A percentile compares a stretch with the other conserved stretches of the same genome.
These are phyloP conservation scores for Dothiorella sarmentorum DNA, from an alignment of 2,329 filamentous ascomycete species.

Conservation along the genomic window DNA sequence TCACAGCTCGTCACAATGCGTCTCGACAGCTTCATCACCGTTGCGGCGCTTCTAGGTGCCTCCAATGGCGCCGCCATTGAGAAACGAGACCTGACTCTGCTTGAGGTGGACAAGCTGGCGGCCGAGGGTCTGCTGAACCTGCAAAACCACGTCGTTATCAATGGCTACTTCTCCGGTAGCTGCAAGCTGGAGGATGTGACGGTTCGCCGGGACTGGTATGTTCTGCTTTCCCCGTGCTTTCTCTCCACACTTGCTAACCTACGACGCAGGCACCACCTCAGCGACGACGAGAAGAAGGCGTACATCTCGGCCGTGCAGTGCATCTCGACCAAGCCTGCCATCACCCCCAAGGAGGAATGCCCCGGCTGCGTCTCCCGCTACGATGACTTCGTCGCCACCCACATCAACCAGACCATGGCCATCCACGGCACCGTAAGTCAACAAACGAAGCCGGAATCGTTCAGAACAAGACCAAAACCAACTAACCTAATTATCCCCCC, in stretches of 20 bases:
- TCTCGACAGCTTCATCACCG: background rate
- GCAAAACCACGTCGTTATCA: slow-evolving; percentile 25
- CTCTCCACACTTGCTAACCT: slow-evolving; percentile 8
- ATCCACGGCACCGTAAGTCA: slow-evolving; percentile 34
- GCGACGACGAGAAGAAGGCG: slow-evolving; percentile 29
- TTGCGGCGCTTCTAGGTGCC: background rate
- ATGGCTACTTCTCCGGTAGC: slow-evolving; percentile 26
- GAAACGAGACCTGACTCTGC: background rate
- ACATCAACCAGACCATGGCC: slow-evolving; percentile 33
- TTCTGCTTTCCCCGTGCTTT: background rate
- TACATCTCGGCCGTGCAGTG: slow-evolving; percentile 39
- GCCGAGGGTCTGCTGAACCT: slow-evolving; percentile 34
- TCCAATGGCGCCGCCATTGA: slow-evolving; percentile 2
- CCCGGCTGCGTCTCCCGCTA: slow-evolving; percentile 34
- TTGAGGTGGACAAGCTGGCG: slow-evolving; percentile 33
- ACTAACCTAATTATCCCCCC: slow-evolving; percentile 7
- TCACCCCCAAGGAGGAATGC: slow-evolving; percentile 27
- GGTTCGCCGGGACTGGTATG: slow-evolving; percentile 45
- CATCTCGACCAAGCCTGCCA: slow-evolving; percentile 28
- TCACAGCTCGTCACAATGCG: background rate
- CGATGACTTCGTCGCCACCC: slow-evolving; percentile 38
- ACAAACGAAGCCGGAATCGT: no score
- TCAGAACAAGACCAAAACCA: background rate
- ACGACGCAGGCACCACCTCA: slow-evolving; percentile 25
- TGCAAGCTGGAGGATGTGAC: slow-evolving; percentile 40